Evolutionary conservation across 2,329 filamentous ascomycete genomes (phyloP).

Genomic region (Cryphonectria japonica): DNA sequence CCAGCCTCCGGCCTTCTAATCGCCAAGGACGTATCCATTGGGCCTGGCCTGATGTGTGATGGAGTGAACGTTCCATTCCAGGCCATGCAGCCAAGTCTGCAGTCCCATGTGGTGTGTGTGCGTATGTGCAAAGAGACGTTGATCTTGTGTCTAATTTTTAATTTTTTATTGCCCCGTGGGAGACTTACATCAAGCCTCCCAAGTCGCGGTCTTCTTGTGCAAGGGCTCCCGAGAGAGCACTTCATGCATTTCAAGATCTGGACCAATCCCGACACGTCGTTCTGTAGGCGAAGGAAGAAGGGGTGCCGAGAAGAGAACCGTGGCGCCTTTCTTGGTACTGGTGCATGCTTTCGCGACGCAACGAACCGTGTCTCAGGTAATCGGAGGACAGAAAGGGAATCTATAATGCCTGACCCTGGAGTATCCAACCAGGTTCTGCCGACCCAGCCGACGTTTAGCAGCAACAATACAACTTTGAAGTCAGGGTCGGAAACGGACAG

Average conservation of each 20-base stretch:
- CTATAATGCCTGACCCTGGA: too few species aligned
- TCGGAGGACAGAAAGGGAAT: neutral
- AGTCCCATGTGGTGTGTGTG: too few species aligned
- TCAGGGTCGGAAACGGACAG: neutral
- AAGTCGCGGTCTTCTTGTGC: neutral
- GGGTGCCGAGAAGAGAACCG: neutral
- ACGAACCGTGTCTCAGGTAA: conserved; percentile 12
- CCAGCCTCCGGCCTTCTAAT: neutral
- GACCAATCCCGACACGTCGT: neutral
- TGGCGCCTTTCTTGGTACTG: neutral
- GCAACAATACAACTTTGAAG: neutral
- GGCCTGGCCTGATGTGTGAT: neutral
- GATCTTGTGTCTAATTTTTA: too few species aligned
- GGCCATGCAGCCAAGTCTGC: neutral
- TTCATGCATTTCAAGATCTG: neutral
- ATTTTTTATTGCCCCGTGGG: neutral
- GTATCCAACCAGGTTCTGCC: neutral
- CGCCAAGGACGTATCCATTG: neutral
- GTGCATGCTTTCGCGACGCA: conserved; percentile 4
- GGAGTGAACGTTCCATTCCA: neutral
- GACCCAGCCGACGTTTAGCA: neutral
- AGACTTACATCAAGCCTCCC: neutral
- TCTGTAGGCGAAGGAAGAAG: neutral
- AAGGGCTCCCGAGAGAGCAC: too few species aligned
- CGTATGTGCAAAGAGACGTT: too few species aligned